Evolutionary conservation across 106 monocot species (phyloP), one percentile per base, ranked within the genome.

Genomic region (Dioscorea zingiberensis): DNA sequence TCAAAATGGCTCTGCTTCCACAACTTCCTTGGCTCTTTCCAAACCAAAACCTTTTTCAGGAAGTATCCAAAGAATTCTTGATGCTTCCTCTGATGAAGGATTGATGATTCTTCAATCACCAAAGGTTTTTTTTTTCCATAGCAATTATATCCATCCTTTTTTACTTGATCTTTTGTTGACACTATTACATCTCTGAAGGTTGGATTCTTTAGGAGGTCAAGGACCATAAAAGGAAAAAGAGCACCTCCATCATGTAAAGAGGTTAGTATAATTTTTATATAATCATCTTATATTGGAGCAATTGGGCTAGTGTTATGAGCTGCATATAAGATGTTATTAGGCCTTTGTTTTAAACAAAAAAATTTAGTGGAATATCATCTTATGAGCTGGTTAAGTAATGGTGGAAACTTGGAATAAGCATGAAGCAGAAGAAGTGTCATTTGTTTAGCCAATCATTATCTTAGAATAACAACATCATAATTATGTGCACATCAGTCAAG

Each of bases 171-270:
- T 45, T 67, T 21, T n/a, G 47, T 44, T 69, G n/a, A 71, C 29
- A n/a, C 13, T 63, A 44, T 64, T 58, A 71, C 10, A 38, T 38
- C 60, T 21, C 13, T 77, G 68, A 79, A 90, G 90, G 90, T 90
- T 69, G 90, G 90, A 57, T 55, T 83, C 25, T 85, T 85, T 66
- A 82, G 80, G 72, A 80, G 76, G 70, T 83, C 83, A 17, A 77
- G 85, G 13, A 75, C 79, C 16, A 80, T 90, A 27, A 83, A 90
- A 57, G 90, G 85, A 47, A 90, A 83, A 64, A 70, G 70, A 19
- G 72, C 73, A 58, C 85, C 90, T 47, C 83, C 85, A 66, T 66
- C 83, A 27, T 90, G 90, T 75, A 79, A 85, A 72, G 85, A 85
- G 90, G 90, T 89, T 79, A 24, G 10, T 6, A 10, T 6, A 6